Percentiles rank a stretch among this genome's conserved stretches.
These are phyloP conservation scores for Termitomyces sp. DNA, from an alignment of 768 basidiomycete genomes.

Conservation along the genomic window DNA sequence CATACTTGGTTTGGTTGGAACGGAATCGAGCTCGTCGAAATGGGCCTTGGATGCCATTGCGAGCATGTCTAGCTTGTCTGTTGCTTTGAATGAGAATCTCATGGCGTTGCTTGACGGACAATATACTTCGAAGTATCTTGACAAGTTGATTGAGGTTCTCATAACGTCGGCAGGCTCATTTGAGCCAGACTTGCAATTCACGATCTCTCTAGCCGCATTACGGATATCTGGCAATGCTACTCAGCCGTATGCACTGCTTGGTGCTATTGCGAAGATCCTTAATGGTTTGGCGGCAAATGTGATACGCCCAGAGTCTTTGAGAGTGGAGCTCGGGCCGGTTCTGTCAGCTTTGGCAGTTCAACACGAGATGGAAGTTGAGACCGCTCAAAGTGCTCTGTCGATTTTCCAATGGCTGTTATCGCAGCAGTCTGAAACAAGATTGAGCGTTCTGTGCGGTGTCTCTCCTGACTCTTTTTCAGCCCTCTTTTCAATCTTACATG, in stretches of 20 bases:
- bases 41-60: slow-evolving; percentile 42
- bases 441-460: slow-evolving; percentile 44
- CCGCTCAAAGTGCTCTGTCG: slow-evolving; percentile 32
- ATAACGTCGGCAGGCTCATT: slow-evolving; percentile 20
- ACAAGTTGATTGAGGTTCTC: slow-evolving; percentile 30
- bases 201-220: slow-evolving; percentile 26
- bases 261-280: slow-evolving; percentile 20
- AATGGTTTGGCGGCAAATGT: slow-evolving; percentile 15
- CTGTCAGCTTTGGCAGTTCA: slow-evolving; percentile 23
- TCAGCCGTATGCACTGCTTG: slow-evolving; percentile 7
- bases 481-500: slow-evolving; percentile 34
- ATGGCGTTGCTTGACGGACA: slow-evolving; percentile 41
- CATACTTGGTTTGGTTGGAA: slow-evolving; percentile 36
- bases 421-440: slow-evolving; percentile 36
- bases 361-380: slow-evolving; percentile 26
- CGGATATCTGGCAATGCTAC: slow-evolving; percentile 21
- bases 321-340: slow-evolving; percentile 28
- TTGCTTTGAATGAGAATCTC: slow-evolving; percentile 35
- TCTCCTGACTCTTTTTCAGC: slow-evolving; percentile 38
- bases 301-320: slow-evolving; percentile 22
- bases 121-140: slow-evolving; percentile 38
- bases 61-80: slow-evolving; percentile 36
- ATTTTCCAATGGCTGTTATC: slow-evolving; percentile 53
- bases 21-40: slow-evolving; percentile 29
- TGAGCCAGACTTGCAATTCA: slow-evolving; percentile 23